phyloP scores from a whole-genome alignment of 441 rosid genomes.

The Kokia cookei region DNA sequence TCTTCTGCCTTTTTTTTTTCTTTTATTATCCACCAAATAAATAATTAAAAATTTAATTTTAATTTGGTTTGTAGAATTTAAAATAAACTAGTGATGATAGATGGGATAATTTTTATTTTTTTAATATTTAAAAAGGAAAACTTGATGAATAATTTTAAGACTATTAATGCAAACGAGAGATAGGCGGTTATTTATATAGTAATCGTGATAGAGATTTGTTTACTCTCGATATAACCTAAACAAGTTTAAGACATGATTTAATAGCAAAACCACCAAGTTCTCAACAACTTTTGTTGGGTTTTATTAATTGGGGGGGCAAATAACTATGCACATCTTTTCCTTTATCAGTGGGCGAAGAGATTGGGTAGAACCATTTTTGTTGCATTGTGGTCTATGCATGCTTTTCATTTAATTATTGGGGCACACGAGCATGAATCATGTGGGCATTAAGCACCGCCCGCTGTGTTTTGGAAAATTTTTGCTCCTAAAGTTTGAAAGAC shows the following conservation, averaged over 20 bases:
- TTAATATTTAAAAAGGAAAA: background rate
- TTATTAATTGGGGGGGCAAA: slow-evolving; percentile 11
- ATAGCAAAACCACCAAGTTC: background rate
- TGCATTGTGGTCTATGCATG: background rate
- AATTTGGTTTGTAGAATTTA: too few species aligned
- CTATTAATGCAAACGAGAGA: too few species aligned
- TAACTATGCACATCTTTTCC: background rate
- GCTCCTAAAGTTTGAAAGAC: background rate
- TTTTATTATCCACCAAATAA: background rate
- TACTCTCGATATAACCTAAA: background rate
- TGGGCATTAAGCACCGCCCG: background rate
- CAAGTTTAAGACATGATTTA: background rate
- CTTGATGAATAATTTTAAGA: background rate
- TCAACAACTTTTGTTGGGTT: slow-evolving; percentile 21
- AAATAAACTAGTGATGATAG: too few species aligned
- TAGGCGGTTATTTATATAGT: background rate
- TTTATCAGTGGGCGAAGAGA: background rate
- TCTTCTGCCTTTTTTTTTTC: background rate
- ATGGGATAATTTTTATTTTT: background rate
- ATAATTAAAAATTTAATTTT: too few species aligned
- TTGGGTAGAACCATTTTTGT: background rate
- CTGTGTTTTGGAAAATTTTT: background rate
- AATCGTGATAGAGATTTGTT: background rate
- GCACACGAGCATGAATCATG: background rate
- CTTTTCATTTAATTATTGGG: background rate